Evolutionary conservation across 2,329 filamentous ascomycete species (phyloP).

Genomic region (Neonectria magnoliae): DNA sequence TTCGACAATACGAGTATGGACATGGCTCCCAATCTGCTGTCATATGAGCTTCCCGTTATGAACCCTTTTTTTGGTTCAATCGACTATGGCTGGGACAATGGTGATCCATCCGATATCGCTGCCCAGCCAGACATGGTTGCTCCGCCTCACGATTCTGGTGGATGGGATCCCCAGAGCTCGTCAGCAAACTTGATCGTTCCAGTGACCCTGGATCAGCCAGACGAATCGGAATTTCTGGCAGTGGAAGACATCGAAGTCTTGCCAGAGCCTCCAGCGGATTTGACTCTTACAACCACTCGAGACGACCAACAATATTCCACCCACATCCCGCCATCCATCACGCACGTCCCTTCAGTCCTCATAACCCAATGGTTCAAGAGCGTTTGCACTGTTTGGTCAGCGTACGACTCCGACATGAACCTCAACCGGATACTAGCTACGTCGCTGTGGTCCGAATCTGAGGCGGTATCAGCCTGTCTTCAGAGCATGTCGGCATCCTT

Average conservation of each 20-base stretch:
- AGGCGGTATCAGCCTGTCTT: conserved; percentile 51
- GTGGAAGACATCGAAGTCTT: conserved; percentile 18
- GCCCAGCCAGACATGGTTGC: background rate
- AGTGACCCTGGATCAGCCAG: conserved; percentile 9
- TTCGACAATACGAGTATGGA: conserved; percentile 1
- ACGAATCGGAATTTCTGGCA: background rate
- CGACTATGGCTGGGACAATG: conserved; percentile 15
- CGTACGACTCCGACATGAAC: conserved; percentile 52
- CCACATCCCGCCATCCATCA: conserved; percentile 25
- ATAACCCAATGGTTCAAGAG: conserved; percentile 51
- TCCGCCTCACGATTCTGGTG: background rate
- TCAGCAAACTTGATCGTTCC: conserved; percentile 16
- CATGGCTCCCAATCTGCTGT: background rate
- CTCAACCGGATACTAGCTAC: conserved; percentile 51
- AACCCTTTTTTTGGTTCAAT: conserved; percentile 1
- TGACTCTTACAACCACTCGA: conserved; percentile 6
- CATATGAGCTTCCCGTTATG: background rate
- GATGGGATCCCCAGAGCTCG: conserved; percentile 1
- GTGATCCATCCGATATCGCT: background rate
- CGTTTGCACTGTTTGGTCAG: conserved; percentile 53
- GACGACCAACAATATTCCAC: conserved; percentile 11
- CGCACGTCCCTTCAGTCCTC: conserved; percentile 41
- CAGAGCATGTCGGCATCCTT: conserved; percentile 55
- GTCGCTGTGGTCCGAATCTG: conserved; percentile 49
- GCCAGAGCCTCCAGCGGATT: conserved; percentile 1